Conservation (phyloP, 306 rosid genomes). For the Clitoria ternatea region DNA sequence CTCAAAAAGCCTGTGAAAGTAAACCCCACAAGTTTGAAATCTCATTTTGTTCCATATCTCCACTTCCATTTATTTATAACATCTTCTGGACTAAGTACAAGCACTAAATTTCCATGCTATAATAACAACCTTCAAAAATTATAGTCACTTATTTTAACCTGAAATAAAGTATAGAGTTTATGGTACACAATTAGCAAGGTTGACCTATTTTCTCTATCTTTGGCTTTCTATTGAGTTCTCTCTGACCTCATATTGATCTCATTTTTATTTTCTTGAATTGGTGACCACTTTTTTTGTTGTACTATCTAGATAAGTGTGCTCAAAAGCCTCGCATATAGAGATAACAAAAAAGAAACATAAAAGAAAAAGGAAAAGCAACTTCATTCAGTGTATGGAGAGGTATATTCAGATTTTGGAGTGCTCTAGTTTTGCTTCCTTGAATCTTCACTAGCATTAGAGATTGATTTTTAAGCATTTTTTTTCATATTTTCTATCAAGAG, state of each 20-base stretch:
- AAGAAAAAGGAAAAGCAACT: not conserved
- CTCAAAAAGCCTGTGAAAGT: conserved; percentile 39
- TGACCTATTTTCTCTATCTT: not conserved
- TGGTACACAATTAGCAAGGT: not conserved
- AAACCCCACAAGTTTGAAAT: conserved; percentile 65
- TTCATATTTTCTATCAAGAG: not conserved
- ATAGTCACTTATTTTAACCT: conserved; percentile 16
- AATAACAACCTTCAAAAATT: not conserved
- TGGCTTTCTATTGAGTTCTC: not conserved
- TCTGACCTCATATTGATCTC: not conserved
- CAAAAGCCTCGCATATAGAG: conserved; percentile 15
- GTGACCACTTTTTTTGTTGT: not conserved
- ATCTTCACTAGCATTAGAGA: conserved; percentile 12
- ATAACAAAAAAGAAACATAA: not conserved
- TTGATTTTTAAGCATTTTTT: conserved; percentile 7
- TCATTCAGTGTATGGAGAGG: not conserved
- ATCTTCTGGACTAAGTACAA: not conserved
- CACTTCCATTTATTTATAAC: conserved; percentile 10
- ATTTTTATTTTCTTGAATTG: not conserved
- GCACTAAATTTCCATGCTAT: conserved; percentile 44
- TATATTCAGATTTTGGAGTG: not conserved
- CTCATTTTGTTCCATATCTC: conserved; percentile 16
- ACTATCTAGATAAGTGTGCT: conserved; percentile 15
- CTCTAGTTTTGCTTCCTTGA: not conserved
- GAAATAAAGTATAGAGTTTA: no score